Percentiles rank a stretch among this genome's conserved stretches.
Evolutionary conservation across 1,139 yeast genomes (phyloP).

Genomic region (Protomyces arabidopsidicola): DNA sequence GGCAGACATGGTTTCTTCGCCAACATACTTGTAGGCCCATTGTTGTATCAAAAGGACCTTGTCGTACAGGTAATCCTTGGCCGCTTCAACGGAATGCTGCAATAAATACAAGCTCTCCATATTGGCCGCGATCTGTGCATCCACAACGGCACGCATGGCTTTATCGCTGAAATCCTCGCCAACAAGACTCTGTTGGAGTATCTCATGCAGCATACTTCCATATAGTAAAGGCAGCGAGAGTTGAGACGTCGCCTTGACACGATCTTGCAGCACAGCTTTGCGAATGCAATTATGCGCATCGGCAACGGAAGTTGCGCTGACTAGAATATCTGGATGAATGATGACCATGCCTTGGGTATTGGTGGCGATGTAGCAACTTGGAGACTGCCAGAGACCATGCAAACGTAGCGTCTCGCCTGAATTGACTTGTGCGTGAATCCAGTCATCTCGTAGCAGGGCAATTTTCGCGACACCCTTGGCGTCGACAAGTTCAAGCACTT

Average conservation of each 20-base stretch:
- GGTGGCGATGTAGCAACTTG: constrained; percentile 1
- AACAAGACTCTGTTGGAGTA: constrained; percentile 65
- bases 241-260: constrained; percentile 55
- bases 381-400: constrained; percentile 7
- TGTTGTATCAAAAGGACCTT: constrained; percentile 56
- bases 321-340: constrained; percentile 74
- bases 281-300: constrained; percentile 71
- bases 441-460: constrained; percentile 6
- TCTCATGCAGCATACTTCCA: constrained; percentile 74
- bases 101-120: constrained; percentile 56
- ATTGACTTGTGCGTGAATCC: constrained; percentile 1
- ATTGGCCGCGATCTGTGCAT: constrained; percentile 45
- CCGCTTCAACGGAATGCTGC: constrained; percentile 49
- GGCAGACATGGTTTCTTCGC: constrained; percentile 29
- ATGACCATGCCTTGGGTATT: constrained; percentile 46
- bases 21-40: constrained; percentile 57
- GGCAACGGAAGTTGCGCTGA: constrained; percentile 78
- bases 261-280: constrained; percentile 56
- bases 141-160: constrained; percentile 48
- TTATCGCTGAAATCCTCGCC: constrained; percentile 45
- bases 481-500: neutral
- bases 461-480: neutral
- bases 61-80: constrained; percentile 47
- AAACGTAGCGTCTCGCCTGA: constrained; percentile 6
- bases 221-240: constrained; percentile 58